Evolutionary conservation across 768 basidiomycete genomes (phyloP).

Genomic region (Termitomyces sp.): DNA sequence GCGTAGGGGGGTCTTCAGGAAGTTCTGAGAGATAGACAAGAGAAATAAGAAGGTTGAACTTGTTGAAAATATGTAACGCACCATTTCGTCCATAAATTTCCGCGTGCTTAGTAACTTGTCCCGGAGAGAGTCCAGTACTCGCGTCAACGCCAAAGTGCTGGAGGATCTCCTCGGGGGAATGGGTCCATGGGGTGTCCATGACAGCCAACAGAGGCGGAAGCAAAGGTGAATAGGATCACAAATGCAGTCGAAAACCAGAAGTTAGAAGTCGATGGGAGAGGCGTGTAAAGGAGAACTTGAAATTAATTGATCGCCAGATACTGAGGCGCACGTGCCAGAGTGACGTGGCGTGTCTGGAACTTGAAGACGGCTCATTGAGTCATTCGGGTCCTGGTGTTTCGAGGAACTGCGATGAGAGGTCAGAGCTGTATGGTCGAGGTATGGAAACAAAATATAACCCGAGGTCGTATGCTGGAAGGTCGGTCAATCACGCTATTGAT

Average conservation of each 20-base stretch:
- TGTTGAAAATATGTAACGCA: constrained; percentile 24
- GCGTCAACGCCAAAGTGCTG: constrained; percentile 70
- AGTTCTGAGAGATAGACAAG: constrained; percentile 53
- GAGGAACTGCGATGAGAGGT: background rate
- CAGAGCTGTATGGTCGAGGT: no score
- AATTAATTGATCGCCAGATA: constrained; percentile 15
- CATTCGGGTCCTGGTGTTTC: background rate
- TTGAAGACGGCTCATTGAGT: background rate
- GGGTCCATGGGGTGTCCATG: constrained; percentile 81
- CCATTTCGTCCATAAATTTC: constrained; percentile 87
- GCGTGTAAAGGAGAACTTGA: background rate
- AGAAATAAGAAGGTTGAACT: background rate
- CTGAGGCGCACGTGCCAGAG: constrained; percentile 28
- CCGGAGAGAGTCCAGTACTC: constrained; percentile 55
- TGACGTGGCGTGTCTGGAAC: constrained; percentile 36
- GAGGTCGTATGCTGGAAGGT: background rate
- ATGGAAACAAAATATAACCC: background rate
- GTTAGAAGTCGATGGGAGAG: background rate
- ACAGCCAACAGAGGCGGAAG: constrained; percentile 17
- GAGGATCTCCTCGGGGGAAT: constrained; percentile 62
- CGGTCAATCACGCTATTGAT: constrained; percentile 27
- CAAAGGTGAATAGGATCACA: constrained; percentile 10
- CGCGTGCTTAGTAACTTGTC: constrained; percentile 70
- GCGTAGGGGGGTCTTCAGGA: constrained; percentile 88
- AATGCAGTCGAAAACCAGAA: constrained; percentile 7